Percentiles rank a stretch among this genome's conserved stretches.
Evolutionary conservation across 2,329 filamentous ascomycete genomes (phyloP).

Genomic region (Stemphylium vesicarium): DNA sequence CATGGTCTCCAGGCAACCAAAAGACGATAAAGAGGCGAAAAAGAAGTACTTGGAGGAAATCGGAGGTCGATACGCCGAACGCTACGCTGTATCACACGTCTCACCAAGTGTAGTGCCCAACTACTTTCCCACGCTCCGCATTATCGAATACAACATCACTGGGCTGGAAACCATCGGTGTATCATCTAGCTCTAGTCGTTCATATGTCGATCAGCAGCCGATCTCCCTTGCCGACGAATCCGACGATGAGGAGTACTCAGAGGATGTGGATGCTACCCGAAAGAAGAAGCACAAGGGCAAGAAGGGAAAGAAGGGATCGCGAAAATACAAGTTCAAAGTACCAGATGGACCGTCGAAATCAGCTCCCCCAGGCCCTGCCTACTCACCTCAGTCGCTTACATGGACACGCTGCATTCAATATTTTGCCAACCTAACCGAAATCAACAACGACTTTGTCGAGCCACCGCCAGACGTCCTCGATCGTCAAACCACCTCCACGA

Average conservation of each 20-base stretch:
- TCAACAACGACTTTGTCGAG: constrained; percentile 73
- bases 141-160: constrained; percentile 92
- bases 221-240: constrained; percentile 13
- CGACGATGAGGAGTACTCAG: constrained; percentile 43
- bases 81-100: constrained; percentile 81
- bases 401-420: constrained; percentile 86
- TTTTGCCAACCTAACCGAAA: constrained; percentile 88
- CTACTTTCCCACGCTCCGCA: constrained; percentile 85
- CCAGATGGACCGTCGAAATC: constrained; percentile 76
- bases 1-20: constrained; percentile 16
- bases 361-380: constrained; percentile 83
- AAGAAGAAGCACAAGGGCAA: constrained; percentile 60
- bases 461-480: constrained; percentile 2
- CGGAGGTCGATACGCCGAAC: constrained; percentile 81
- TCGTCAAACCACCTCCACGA: constrained; percentile 1
- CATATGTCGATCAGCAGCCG: constrained; percentile 11
- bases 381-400: constrained; percentile 82
- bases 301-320: constrained; percentile 42
- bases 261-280: constrained; percentile 55
- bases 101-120: constrained; percentile 90
- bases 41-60: constrained; percentile 70
- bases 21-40: constrained; percentile 49
- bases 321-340: constrained; percentile 56
- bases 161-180: constrained; percentile 65
- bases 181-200: constrained; percentile 6